Conservation (phyloP, 139 green algal genomes). For the Coccomyxa sp. region DNA sequence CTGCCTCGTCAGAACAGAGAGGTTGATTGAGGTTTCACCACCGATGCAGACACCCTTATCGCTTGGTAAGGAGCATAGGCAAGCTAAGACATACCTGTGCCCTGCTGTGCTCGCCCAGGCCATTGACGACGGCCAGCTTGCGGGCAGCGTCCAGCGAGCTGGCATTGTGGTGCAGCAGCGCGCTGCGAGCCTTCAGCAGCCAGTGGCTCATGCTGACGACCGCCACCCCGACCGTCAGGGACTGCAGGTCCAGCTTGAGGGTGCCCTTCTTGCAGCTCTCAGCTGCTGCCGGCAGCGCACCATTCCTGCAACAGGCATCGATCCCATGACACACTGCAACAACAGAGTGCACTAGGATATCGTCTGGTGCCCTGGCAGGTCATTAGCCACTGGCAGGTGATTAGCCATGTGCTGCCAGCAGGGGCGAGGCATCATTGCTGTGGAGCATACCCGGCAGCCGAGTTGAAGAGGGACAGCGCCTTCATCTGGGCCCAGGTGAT, state of each 20-base stretch:
- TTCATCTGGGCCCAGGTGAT: conserved; percentile 54
- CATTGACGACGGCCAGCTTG: conserved; percentile 22
- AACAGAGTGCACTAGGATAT: no score
- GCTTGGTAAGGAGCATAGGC: no score
- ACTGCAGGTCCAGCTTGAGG: conserved; percentile 40
- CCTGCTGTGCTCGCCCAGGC: conserved; percentile 17
- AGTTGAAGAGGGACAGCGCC: conserved; percentile 48
- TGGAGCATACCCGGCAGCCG: conserved; percentile 37
- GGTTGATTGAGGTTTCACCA: no score
- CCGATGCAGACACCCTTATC: no score
- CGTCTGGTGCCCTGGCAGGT: no score
- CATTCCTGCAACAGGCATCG: background rate
- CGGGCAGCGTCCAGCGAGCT: conserved; percentile 1
- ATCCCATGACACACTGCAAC: no score
- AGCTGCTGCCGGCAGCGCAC: background rate
- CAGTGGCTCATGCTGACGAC: conserved; percentile 46
- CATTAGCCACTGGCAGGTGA: no score
- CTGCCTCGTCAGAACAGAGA: no score
- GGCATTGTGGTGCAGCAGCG: background rate
- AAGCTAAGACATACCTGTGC: no score
- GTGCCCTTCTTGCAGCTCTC: conserved; percentile 28
- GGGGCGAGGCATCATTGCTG: no score
- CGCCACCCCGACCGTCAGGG: conserved; percentile 38
- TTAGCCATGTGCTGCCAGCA: no score
- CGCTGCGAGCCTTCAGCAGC: conserved; percentile 26